Conservation (phyloP, 2,329 filamentous ascomycete species). For the Ophiobolus disseminans region DNA sequence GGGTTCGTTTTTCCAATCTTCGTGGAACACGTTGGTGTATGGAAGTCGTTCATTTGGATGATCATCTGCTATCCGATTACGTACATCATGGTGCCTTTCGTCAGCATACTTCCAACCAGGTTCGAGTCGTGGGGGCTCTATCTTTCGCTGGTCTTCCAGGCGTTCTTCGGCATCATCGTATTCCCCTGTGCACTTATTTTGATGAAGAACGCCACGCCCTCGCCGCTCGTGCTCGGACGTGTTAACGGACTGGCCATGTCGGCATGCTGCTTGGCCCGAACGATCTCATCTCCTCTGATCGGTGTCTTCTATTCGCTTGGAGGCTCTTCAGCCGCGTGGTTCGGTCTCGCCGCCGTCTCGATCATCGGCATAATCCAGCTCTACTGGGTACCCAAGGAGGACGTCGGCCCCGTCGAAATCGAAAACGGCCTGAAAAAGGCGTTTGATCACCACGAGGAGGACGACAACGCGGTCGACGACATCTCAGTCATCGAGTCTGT, state of each 20-base stretch:
- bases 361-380: conserved; percentile 63
- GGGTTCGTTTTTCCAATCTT: conserved; percentile 73
- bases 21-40: conserved; percentile 69
- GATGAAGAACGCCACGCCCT: conserved; percentile 75
- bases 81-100: conserved; percentile 73
- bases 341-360: conserved; percentile 63
- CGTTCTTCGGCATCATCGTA: conserved; percentile 71
- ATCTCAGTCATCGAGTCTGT: conserved; percentile 37
- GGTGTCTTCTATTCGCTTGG: conserved; percentile 71
- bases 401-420: conserved; percentile 41
- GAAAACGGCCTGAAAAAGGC: conserved; percentile 43
- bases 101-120: conserved; percentile 63
- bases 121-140: conserved; percentile 69
- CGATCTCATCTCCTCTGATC: conserved; percentile 71
- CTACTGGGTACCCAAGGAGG: conserved; percentile 61
- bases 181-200: conserved; percentile 75
- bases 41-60: conserved; percentile 70
- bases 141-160: conserved; percentile 67
- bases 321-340: conserved; percentile 67
- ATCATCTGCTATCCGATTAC: conserved; percentile 70
- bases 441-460: conserved; percentile 26
- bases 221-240: conserved; percentile 67
- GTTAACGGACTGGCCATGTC: conserved; percentile 74
- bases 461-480: conserved; percentile 37
- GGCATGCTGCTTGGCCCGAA: conserved; percentile 71